Base-by-base conservation (phyloP, 2,329 filamentous ascomycete species). In the Colletotrichum sansevieriae region DNA sequence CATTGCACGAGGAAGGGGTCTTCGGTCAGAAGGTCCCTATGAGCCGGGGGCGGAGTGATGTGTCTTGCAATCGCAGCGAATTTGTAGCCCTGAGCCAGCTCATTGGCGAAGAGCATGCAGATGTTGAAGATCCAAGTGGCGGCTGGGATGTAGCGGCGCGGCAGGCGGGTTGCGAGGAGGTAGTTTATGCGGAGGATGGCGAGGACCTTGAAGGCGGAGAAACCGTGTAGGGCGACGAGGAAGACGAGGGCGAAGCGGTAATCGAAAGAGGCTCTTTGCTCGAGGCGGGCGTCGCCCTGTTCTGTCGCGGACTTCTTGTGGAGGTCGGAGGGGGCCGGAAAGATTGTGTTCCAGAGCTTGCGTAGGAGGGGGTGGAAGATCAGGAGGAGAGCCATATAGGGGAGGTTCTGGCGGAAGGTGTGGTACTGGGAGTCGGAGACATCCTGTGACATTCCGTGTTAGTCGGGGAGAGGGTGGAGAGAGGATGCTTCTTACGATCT, bases 111-210 rank as follows among this genome's bases (percentile, higher is more conserved):
- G 41, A 99, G 82, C 4, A 90, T 91, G 29, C 84, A 86, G 63
- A 99, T 88, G 75, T 97, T 98, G 83, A 98, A 98, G 3, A 89
- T 79, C 96, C 97, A 99, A 0, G 95, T 97, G 8, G 87, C 90
- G 3, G 83, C 83, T 0, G 95, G 94, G 0, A 97, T 83, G 72
- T 91, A 91, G 33, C 84, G 81, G 68, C 88, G 88, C 10, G 94
- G 93, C 12, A 97, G 79, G 46, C 81, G 81, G 6, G 88, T 97
- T 12, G 90, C 93, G 46, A 99, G 84, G 67, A 87, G 87, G 81
- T 92, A 98, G 79, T 99, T 99, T 72, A 91, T 76, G 72, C 88
- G 92, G 12, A 99, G 82, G 60, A 99, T 97, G 0, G 85, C 70
- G 2, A 98, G 79, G 15, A 99, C 88, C 79, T 99, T 99, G 72